phyloP scores from a whole-genome alignment of 2,329 filamentous ascomycete genomes.

The Claviceps sp. region DNA sequence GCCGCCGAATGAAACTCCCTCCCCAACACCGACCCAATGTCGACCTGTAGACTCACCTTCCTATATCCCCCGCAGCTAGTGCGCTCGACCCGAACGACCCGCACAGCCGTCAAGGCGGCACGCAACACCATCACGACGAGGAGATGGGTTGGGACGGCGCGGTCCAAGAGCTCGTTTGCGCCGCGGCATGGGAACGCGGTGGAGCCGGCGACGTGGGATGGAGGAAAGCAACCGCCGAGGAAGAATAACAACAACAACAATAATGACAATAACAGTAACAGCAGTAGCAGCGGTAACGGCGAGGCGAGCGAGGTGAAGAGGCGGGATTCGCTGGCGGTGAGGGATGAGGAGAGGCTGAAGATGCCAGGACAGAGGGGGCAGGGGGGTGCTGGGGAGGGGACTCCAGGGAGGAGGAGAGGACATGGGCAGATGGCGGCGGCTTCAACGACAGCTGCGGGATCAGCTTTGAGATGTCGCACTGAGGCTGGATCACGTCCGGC shows the following conservation, averaged over 20 bases:
- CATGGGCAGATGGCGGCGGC: background rate
- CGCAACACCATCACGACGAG: background rate
- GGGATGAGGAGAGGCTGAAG: background rate
- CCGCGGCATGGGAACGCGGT: slow-evolving; percentile 48
- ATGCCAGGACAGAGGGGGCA: background rate
- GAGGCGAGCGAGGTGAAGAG: background rate
- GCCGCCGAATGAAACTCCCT: too few relatives aligned
- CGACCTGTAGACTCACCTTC: slow-evolving; percentile 46
- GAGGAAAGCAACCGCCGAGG: background rate
- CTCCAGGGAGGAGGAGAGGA: background rate
- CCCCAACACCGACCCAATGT: background rate
- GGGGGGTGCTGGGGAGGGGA: background rate
- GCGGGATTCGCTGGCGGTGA: background rate
- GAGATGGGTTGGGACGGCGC: slow-evolving; percentile 21
- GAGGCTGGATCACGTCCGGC: too few relatives aligned
- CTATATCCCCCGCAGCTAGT: slow-evolving; percentile 52
- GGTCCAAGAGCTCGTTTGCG: slow-evolving; percentile 33
- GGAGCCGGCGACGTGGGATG: slow-evolving; percentile 30
- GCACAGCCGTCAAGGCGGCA: background rate
- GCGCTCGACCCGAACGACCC: slow-evolving; percentile 25
- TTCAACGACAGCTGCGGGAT: background rate
- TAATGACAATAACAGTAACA: too few relatives aligned
- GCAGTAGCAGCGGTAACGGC: background rate
- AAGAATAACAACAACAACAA: too few relatives aligned
- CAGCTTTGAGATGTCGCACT: too few relatives aligned